These are phyloP conservation scores for Acmispon strigosus DNA, from an alignment of 306 rosid species.

Conservation along the genomic window DNA sequence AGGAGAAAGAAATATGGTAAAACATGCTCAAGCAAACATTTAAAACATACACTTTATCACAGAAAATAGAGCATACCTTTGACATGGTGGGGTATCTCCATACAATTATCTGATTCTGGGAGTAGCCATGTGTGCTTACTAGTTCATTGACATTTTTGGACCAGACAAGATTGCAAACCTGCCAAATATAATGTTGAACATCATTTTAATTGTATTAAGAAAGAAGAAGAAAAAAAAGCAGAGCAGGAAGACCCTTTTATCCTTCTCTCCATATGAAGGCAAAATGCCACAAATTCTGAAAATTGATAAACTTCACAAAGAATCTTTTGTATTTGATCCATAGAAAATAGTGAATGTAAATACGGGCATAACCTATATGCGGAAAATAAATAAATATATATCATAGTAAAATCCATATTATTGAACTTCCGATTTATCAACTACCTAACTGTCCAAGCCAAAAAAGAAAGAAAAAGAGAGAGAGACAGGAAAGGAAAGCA, in stretches of 20 bases:
- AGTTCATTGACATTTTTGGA: conserved; percentile 97
- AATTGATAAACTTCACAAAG: background rate
- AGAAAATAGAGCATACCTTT: conserved; percentile 48
- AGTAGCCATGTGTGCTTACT: conserved; percentile 97
- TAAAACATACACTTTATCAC: background rate
- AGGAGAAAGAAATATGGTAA: conserved; percentile 16
- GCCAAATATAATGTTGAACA: conserved; percentile 23
- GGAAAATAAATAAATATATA: too few species aligned
- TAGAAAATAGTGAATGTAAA: too few species aligned
- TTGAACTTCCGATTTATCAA: too few species aligned
- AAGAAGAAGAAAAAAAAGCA: background rate
- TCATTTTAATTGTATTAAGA: conserved; percentile 2
- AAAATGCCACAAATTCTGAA: conserved; percentile 10
- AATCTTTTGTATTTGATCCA: background rate
- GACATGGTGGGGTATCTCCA: conserved; percentile 99
- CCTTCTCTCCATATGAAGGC: conserved; percentile 7
- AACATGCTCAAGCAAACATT: background rate
- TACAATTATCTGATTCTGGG: conserved; percentile 96
- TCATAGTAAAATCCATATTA: too few species aligned
- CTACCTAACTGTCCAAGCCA: too few species aligned
- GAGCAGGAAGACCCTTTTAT: background rate
- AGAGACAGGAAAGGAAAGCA: too few species aligned
- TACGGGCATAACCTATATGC: too few species aligned
- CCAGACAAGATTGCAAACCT: conserved; percentile 99
- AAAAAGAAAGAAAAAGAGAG: too few species aligned